Evolutionary conservation across 2,329 filamentous ascomycete species (phyloP), one percentile per base, ranked within the genome.

Genomic region (Curvularia sp.): DNA sequence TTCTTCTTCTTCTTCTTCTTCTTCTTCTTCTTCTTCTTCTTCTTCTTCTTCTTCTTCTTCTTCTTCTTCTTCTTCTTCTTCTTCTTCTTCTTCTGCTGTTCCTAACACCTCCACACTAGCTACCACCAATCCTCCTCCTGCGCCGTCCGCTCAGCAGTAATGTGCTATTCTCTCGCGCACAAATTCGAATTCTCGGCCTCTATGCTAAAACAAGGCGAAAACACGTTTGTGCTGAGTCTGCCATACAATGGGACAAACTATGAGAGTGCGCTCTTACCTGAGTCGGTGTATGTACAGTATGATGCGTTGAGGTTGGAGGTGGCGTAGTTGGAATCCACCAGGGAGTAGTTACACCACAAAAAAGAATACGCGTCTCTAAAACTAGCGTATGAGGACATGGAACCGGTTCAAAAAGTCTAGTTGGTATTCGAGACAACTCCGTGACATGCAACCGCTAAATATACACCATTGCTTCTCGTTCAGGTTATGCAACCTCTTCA

Each of bases 261-360:
- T 15, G 48, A 61, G 30, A 68, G 81, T 28, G 86, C 87, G 0
- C 49, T 88, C 8, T 63, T 61, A 18, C 66, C 66, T 5, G 74
- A 76, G 42, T 81, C 80, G 0, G 78, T 86, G 0, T 89, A 89
- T 71, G 82, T 89, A 5, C 86, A 89, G 76, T 89, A 89, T 62
- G 87, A 89, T 75, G 86, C 87, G 2, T 66, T 89, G 68, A 79
- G 86, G 49, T 66, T 89, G 46, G 87, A 89, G 67, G 69, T 89
- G 25, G 70, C 71, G 53, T 82, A 75, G 34, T 18, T 36, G 18
- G 15, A 36, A 36, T 18, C 7, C n/a, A 36, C 7, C 15, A 7
- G 6, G n/a, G 7, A n/a, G 34, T 36, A 36, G 15, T 15, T 36
- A 15, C 8, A 36, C n/a, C 8, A 9, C 15, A 36, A 18, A 15